Conservation (phyloP, 306 rosid genomes). For the Carpinus viminea region DNA sequence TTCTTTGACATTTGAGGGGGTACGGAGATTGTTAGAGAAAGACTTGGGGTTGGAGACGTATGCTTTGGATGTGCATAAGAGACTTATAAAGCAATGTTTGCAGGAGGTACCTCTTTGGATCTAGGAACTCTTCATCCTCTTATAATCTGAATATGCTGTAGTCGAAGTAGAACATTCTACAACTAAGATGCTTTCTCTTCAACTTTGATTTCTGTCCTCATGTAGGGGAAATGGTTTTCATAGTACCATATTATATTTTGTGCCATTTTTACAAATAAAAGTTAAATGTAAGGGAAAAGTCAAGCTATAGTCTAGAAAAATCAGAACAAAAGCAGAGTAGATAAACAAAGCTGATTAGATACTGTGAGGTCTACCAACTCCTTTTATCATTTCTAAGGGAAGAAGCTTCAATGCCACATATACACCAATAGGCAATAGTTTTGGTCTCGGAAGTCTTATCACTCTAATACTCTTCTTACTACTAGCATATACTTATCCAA, state of each 20-base stretch:
- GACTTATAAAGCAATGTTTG: conserved; percentile 76
- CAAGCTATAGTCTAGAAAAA: neutral
- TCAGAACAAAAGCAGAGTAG: neutral
- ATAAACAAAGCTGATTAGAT: neutral
- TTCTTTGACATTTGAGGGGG: conserved; percentile 88
- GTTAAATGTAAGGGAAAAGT: neutral
- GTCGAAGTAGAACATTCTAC: conserved; percentile 14
- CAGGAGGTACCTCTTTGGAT: conserved; percentile 49
- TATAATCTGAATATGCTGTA: neutral
- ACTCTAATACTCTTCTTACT: neutral
- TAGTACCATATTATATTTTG: neutral
- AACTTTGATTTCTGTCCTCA: neutral
- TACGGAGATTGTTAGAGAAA: conserved; percentile 88
- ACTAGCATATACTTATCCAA: too few species aligned
- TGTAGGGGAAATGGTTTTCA: neutral
- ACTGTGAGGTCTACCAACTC: neutral
- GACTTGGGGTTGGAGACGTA: conserved; percentile 65
- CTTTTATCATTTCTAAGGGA: neutral
- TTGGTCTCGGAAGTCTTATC: neutral
- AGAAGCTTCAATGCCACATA: neutral
- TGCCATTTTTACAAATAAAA: conserved; percentile 2
- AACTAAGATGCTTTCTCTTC: neutral
- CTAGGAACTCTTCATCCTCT: conserved; percentile 19
- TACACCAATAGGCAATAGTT: neutral
- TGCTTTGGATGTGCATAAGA: conserved; percentile 79